These are phyloP conservation scores for Fraxinus paxiana DNA, from an alignment of 305 asterid species.

Conservation along the genomic window DNA sequence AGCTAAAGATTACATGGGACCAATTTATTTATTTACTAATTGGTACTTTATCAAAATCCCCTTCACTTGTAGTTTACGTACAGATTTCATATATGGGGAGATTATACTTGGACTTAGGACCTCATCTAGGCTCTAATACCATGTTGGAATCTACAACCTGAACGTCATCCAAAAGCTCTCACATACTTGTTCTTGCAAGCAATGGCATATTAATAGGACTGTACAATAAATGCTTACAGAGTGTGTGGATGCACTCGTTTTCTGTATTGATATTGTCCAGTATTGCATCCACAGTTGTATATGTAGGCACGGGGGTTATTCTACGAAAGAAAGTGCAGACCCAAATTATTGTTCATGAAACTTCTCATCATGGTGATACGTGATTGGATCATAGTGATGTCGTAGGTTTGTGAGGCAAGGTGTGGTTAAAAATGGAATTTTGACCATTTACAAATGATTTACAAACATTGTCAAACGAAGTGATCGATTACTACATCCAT, in stretches of 20 bases:
- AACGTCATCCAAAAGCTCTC: neutral
- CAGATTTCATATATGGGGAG: neutral
- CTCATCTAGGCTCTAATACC: neutral
- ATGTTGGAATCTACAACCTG: neutral
- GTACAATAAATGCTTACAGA: neutral
- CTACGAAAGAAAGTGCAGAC: neutral
- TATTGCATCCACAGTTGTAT: neutral
- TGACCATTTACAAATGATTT: neutral
- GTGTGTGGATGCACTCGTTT: neutral
- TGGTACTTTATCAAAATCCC: neutral
- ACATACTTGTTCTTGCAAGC: neutral
- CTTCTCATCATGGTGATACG: neutral
- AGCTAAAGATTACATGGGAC: neutral
- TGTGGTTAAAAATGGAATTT: neutral
- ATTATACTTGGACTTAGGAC: neutral
- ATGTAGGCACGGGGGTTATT: neutral
- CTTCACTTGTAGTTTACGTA: neutral
- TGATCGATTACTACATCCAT: neutral
- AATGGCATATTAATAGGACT: no score
- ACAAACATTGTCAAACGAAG: neutral
- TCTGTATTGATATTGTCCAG: neutral
- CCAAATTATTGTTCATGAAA: neutral
- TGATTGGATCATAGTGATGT: neutral
- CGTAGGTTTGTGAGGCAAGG: neutral
- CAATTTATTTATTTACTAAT: neutral